Percentiles rank a stretch among this genome's conserved stretches.
Conservation (phyloP, 805 yeast genomes). For the Cyberlindnera lachancei region DNA sequence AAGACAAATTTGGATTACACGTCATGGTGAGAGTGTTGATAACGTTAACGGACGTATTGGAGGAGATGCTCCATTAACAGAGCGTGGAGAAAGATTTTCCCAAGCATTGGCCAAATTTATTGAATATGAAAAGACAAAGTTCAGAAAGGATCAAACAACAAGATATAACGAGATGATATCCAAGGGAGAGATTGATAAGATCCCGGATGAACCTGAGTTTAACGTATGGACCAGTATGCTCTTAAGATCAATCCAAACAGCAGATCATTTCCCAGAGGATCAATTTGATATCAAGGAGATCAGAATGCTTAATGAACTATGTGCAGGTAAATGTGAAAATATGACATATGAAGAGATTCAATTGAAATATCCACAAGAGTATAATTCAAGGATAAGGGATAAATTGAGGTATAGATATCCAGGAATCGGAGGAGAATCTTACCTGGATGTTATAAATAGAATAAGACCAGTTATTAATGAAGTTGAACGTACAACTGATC, state of each 20-base stretch:
- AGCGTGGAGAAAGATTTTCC: constrained; percentile 71
- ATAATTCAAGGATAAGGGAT: constrained; percentile 62
- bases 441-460: constrained; percentile 86
- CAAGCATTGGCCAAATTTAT: constrained; percentile 69
- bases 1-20: constrained; percentile 88
- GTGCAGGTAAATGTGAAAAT: constrained; percentile 90
- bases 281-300: constrained; percentile 74
- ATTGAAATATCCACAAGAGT: constrained; percentile 66
- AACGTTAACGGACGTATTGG: constrained; percentile 84
- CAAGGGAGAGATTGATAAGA: constrained; percentile 28
- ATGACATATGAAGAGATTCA: constrained; percentile 87
- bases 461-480: constrained; percentile 87
- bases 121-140: constrained; percentile 59
- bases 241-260: constrained; percentile 69
- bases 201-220: constrained; percentile 64
- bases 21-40: constrained; percentile 90
- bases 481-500: constrained; percentile 85
- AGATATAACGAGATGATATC: constrained; percentile 32
- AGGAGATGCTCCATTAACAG: constrained; percentile 79
- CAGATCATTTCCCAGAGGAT: constrained; percentile 66
- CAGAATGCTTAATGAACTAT: constrained; percentile 89
- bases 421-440: constrained; percentile 96
- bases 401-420: constrained; percentile 88
- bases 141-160: constrained; percentile 54
- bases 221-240: constrained; percentile 94